Evolutionary conservation across 75 land plant genomes (phyloP), one percentile per base, ranked within the genome.

Genomic region (Sequoia sempervirens): DNA sequence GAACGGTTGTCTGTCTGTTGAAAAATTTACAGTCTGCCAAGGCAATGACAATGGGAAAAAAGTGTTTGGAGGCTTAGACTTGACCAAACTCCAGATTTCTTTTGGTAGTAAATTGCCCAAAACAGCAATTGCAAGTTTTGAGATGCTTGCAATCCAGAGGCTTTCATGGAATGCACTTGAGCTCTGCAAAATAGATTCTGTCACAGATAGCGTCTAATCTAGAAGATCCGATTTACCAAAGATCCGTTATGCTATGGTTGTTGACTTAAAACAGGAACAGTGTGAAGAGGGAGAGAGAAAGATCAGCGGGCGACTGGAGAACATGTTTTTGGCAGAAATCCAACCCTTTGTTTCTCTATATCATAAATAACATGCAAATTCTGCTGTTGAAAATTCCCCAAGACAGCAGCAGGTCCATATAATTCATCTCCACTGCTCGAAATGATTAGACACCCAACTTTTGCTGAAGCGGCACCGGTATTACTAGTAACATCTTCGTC

Each of bases 321-420:
- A 20, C 80, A 78, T 41, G 80, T 78, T 40, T 78, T 23, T 1
- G 47, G 50, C 26, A 11, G 45, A 43, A 78, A 78, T n/a, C 80
- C 80, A 41, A 78, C 12, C 8, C 80, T 70, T 41, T 78, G 45
- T n/a, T 43, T 78, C n/a, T 78, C 80, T 43, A 41, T 20, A 26
- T 78, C 80, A 78, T 78, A 78, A 23, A 78, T 10, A 41, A 78
- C 46, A 43, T 41, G 46, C 32, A 78, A 43, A 43, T 78, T 78
- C 47, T 78, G 80, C 50, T 78, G 80, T 43, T 78, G 80, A 43
- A 45, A 78, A 46, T 78, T 78, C 20, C 80, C 80, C 47, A 81
- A 34, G 13, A 81, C 18, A 34, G 82, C 82, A 81, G 41, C 64
- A 32, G 54, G 54, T 36, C 82, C 82, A 81, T 17, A 81, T 3